These are phyloP conservation scores for Fusarium decemcellulare DNA, from an alignment of 2,329 filamentous ascomycete species.

Conservation along the genomic window DNA sequence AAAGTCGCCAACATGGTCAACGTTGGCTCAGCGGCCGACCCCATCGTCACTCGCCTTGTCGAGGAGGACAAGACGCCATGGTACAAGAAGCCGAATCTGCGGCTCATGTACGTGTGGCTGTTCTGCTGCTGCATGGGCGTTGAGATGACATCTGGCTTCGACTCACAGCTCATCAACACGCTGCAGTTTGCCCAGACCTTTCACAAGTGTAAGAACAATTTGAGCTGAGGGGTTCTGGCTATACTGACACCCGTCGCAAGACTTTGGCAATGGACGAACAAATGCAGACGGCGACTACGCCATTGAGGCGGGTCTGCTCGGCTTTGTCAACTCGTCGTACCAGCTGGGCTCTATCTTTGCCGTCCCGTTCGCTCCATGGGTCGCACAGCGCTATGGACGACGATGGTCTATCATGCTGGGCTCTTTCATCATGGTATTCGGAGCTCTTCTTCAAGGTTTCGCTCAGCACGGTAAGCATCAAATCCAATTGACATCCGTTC, in stretches of 20 bases:
- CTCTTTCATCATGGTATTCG: conserved; percentile 67
- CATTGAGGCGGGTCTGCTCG: conserved; percentile 53
- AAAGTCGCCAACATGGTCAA: conserved; percentile 35
- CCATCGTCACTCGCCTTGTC: conserved; percentile 51
- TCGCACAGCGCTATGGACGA: conserved; percentile 62
- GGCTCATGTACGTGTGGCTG: conserved; percentile 65
- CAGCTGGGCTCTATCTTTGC: conserved; percentile 68
- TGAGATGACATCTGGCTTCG: conserved; percentile 70
- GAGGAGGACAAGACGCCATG: conserved; percentile 55
- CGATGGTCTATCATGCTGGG: conserved; percentile 69
- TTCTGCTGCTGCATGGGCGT: conserved; percentile 69
- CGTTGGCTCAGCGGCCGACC: conserved; percentile 35
- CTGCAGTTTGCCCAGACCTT: conserved; percentile 56
- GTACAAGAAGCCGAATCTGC: conserved; percentile 69
- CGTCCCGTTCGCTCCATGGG: conserved; percentile 66
- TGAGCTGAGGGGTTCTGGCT: neutral
- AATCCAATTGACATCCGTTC: no score
- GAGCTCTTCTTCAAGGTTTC: conserved; percentile 69
- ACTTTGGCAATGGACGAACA: conserved; percentile 32
- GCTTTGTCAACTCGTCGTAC: conserved; percentile 68
- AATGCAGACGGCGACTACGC: conserved; percentile 37
- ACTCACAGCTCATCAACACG: conserved; percentile 61
- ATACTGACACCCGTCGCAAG: conserved; percentile 18
- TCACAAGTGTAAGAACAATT: conserved; percentile 50
- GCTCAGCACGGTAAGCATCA: conserved; percentile 54